A percentile compares a stretch with the other conserved stretches of the same genome.
Conservation (phyloP, 1,284 basidiomycete genomes). For the Cutaneotrichosporon cyanovorans region DNA sequence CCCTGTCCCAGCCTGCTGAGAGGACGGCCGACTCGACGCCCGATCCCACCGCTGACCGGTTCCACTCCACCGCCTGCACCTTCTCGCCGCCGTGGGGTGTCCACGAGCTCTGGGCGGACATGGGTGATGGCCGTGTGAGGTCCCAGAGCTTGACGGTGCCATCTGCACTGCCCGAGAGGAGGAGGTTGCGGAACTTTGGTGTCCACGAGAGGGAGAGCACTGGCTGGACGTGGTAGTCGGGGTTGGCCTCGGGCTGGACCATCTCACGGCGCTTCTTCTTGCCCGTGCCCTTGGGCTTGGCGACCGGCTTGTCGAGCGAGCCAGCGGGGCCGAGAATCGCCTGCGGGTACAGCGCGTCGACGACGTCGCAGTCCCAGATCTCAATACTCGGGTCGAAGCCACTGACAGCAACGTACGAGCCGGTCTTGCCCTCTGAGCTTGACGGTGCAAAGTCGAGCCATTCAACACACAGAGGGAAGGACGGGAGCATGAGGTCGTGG, state of each 20-base stretch:
- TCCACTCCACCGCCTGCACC: slow-evolving; percentile 98
- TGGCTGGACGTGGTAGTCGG: slow-evolving; percentile 83
- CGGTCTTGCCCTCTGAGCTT: slow-evolving; percentile 46
- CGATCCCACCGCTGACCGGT: slow-evolving; percentile 55
- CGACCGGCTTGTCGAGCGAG: slow-evolving; percentile 70
- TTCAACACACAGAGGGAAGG: slow-evolving; percentile 96
- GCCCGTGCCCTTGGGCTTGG: slow-evolving; percentile 68
- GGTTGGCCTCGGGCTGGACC: slow-evolving; percentile 61
- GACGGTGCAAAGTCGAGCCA: slow-evolving; percentile 82
- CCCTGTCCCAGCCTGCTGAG: slow-evolving; percentile 89
- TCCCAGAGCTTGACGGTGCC: slow-evolving; percentile 98
- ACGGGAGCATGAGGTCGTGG: slow-evolving; percentile 95
- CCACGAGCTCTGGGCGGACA: slow-evolving; percentile 70
- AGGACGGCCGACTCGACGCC: slow-evolving; percentile 68
- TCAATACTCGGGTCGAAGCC: slow-evolving; percentile 98
- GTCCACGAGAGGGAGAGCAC: slow-evolving; percentile 93
- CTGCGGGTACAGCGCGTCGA: slow-evolving; percentile 91
- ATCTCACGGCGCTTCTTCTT: slow-evolving; percentile 92
- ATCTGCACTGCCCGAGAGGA: slow-evolving; percentile 90
- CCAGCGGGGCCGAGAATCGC: slow-evolving; percentile 68
- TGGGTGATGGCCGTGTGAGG: slow-evolving; percentile 61
- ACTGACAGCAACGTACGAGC: slow-evolving; percentile 92
- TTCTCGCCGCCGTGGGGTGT: slow-evolving; percentile 75
- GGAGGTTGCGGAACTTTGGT: slow-evolving; percentile 72
- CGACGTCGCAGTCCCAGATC: slow-evolving; percentile 90